Evolutionary conservation across 306 rosid species (phyloP), one percentile per base, ranked within the genome.

Genomic region (Abrus precatorius): DNA sequence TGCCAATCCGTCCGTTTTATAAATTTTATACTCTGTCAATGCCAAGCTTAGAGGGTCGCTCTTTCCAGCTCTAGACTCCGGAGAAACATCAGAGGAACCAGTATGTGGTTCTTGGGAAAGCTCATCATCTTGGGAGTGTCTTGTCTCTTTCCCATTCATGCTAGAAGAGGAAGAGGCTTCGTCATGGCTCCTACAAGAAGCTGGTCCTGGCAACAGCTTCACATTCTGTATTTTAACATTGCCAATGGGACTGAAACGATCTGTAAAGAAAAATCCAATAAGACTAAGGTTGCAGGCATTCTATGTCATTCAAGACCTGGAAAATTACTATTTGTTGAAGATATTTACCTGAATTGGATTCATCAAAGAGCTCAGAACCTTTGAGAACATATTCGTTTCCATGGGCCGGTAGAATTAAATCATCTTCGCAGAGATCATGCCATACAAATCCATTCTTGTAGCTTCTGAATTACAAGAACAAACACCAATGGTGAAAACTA

Each of bases 351-450:
- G 99, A 88, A 89, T 83, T 86, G 14, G 97, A 85, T 79, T 93
- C 99, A 45, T 92, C 99, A 77, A 96, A 92, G 75, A 96, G 93
- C 90, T 96, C 99, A 2, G 99, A 96, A n/a, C 98, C 99, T 81
- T 96, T 96, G 74, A 96, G 99, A 50, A 96, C 98, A 52, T 92
- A 96, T 84, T 96, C 99, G 32, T 87, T 93, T 82, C 97, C 99
- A 81, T 96, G 98, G 28, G 99, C 94, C 1, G 97, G 96, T 65
- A 86, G 90, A 86, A 96, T 93, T 43, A 89, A 74, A 82, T 96
- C 99, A 76, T 90, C 93, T 85, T 92, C 98, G 62, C 86, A 80
- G 4, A 96, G 97, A 87, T 96, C 99, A 83, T 93, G 98, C 99
- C 99, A 96, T 77, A 96, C 97, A 83, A 88, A 96, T 60, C 98